Percentiles rank a stretch among this genome's conserved stretches.
Evolutionary conservation across 176 grass and related monocot species (phyloP).

Genomic region (Zizania latifolia): DNA sequence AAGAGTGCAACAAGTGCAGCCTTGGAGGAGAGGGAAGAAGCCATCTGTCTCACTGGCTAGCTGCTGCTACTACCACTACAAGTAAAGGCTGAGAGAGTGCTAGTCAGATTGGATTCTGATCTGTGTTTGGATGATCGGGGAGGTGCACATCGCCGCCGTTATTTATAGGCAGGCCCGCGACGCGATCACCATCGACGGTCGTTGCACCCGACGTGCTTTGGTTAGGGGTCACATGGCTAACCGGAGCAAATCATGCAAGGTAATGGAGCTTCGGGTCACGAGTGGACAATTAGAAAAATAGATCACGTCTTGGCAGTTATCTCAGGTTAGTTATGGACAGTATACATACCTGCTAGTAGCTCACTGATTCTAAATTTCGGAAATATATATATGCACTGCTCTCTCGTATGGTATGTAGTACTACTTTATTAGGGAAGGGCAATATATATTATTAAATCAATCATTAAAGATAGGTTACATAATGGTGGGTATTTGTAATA

Average conservation of each 20-base stretch:
- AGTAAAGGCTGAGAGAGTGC: too few species aligned
- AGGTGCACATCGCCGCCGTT: slow-evolving; percentile 13
- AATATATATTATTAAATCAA: too few species aligned
- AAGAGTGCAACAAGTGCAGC: slow-evolving; percentile 15
- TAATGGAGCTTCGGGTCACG: slow-evolving; percentile 5
- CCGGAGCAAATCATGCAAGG: slow-evolving; percentile 32
- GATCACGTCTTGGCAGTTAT: slow-evolving; percentile 15
- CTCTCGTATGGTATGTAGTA: too few species aligned
- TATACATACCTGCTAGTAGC: not conserved
- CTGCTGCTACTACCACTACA: not conserved
- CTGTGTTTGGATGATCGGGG: slow-evolving; percentile 24
- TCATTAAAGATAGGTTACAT: too few species aligned
- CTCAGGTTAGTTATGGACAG: not conserved
- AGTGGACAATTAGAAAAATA: not conserved
- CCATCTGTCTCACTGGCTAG: not conserved
- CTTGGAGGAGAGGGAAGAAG: not conserved
- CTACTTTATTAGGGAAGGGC: too few species aligned
- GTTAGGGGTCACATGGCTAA: slow-evolving; percentile 46
- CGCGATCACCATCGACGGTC: slow-evolving; percentile 34
- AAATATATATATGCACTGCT: not conserved
- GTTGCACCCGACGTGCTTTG: slow-evolving; percentile 42
- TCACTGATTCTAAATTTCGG: not conserved
- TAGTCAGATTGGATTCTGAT: slow-evolving; percentile 1
- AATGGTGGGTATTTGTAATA: too few species aligned
- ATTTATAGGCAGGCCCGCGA: slow-evolving; percentile 37